Evolutionary conservation across 371 early-diverging fungal species (phyloP).

Genomic region (Circinella minor): DNA sequence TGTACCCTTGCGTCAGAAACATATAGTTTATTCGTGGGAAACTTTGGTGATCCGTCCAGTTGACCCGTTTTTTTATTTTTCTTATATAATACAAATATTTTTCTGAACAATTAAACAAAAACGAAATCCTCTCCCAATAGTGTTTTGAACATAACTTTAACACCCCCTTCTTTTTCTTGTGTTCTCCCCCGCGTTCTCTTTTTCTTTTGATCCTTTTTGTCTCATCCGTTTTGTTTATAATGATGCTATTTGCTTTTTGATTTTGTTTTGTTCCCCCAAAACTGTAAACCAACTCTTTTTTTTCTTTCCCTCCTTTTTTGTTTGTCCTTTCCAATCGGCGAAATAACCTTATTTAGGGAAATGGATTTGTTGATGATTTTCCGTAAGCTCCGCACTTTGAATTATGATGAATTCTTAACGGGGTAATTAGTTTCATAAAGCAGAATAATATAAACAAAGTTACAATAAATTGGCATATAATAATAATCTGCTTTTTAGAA

Average conservation of each 20-base stretch:
- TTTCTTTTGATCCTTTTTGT: too few species aligned
- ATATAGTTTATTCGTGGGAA: conserved; percentile 2
- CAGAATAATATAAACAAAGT: too few species aligned
- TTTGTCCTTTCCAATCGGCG: conserved; percentile 4
- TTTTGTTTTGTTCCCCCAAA: neutral
- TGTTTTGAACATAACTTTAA: too few species aligned
- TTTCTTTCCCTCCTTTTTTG: neutral
- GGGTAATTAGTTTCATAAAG: neutral
- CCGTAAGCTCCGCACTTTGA: neutral
- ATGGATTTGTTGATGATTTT: neutral
- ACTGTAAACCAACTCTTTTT: neutral
- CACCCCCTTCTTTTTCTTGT: too few species aligned
- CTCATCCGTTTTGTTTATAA: too few species aligned
- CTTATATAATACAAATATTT: neutral
- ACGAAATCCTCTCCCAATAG: too few species aligned
- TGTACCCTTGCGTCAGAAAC: neutral
- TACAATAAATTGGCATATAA: too few species aligned
- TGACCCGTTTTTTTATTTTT: neutral
- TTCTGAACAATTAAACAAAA: too few species aligned
- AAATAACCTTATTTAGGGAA: conserved; percentile 2
- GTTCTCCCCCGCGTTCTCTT: too few species aligned
- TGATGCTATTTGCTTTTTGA: too few species aligned
- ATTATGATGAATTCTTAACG: neutral
- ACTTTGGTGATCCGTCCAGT: neutral
- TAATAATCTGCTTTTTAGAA: too few species aligned